phyloP scores from a whole-genome alignment of 2,329 filamentous ascomycete genomes.

The Polychaeton citri region DNA sequence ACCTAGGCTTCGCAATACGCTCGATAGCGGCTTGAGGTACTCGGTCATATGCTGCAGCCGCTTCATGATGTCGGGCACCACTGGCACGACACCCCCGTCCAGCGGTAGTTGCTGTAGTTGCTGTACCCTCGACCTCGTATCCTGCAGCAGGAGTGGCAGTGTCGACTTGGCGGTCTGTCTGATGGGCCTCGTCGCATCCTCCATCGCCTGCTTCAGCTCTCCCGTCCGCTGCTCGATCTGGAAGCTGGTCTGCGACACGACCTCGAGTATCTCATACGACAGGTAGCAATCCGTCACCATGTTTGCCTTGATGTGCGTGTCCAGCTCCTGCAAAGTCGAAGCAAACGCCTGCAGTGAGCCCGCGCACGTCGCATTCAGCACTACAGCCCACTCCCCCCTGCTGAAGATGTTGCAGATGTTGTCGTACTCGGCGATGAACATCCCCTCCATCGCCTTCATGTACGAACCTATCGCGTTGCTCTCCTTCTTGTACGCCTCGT shows the following conservation, averaged over 20 bases:
- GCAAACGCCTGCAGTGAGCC: slow-evolving; percentile 67
- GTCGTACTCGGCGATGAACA: slow-evolving; percentile 80
- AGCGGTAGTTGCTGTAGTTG: slow-evolving; percentile 54
- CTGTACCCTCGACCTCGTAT: slow-evolving; percentile 59
- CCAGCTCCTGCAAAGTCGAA: slow-evolving; percentile 76
- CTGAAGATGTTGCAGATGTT: slow-evolving; percentile 80
- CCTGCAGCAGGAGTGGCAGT: slow-evolving; percentile 68
- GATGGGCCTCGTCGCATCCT: slow-evolving; percentile 76
- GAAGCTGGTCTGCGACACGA: slow-evolving; percentile 66
- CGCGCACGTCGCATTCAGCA: slow-evolving; percentile 69
- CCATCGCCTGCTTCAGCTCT: slow-evolving; percentile 70
- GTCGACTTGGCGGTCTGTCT: slow-evolving; percentile 85
- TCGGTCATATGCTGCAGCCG: slow-evolving; percentile 75
- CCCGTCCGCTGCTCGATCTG: slow-evolving; percentile 71
- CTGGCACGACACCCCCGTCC: slow-evolving; percentile 64
- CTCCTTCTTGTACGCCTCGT: slow-evolving; percentile 74
- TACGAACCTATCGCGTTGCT: slow-evolving; percentile 89
- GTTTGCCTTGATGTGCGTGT: slow-evolving; percentile 76
- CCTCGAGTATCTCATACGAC: slow-evolving; percentile 88
- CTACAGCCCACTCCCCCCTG: slow-evolving; percentile 67
- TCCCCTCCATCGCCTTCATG: slow-evolving; percentile 70
- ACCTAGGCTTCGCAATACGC: slow-evolving; percentile 81
- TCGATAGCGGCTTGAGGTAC: slow-evolving; percentile 74
- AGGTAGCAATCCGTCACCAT: slow-evolving; percentile 85
- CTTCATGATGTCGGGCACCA: slow-evolving; percentile 75